Base-by-base conservation (phyloP, 2,329 filamentous ascomycete species). In the Neofusicoccum laricinum region DNA sequence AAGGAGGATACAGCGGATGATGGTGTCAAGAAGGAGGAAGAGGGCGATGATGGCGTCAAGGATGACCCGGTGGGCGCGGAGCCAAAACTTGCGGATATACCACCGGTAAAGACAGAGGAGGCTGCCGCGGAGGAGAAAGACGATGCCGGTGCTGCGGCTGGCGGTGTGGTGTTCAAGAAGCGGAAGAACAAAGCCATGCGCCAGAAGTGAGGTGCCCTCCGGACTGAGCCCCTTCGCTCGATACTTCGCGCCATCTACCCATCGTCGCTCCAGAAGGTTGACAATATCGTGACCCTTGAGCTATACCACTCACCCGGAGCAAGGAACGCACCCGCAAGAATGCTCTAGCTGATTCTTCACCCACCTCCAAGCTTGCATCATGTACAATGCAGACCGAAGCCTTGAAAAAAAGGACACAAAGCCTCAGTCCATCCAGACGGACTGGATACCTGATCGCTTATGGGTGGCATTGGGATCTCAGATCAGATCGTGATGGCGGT, bases 101-200 rank as follows among this genome's bases (percentile, higher is more conserved):
- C 64, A 5, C 59, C 40, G 1, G 67, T 67, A 2, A 69, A 68
- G 15, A 51, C 61, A 38, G 66, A 64, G 30, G 64, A 67, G 51
- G 68, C 34, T 40, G 51, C 51, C 2, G 40, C 25, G 30, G 55
- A 69, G 71, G 51, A 38, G 53, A 66, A 69, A 21, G 73, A 69
- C n/a, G 69, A 71, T 34, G 68, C 68, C 17, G 66, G 65, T 3
- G 65, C 69, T 5, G 69, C 69, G 41, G 64, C 68, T 5, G 69
- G 69, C 45, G 81, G 84, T 2, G 83, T 92, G 2, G 80, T 92
- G 2, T 95, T 94, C 77, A 94, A 93, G 78, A 93, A 93, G 79
- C 82, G 91, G 62, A 94, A 92, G 72, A 81, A 86, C 14, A 90
- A 88, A 79, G 85, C 83, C 58, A 81, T 88, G 40, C 83, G 87